Evolutionary conservation across 1,284 basidiomycete genomes (phyloP), one percentile per base, ranked within the genome.

Genomic region (Sphaerobolus stellatus): DNA sequence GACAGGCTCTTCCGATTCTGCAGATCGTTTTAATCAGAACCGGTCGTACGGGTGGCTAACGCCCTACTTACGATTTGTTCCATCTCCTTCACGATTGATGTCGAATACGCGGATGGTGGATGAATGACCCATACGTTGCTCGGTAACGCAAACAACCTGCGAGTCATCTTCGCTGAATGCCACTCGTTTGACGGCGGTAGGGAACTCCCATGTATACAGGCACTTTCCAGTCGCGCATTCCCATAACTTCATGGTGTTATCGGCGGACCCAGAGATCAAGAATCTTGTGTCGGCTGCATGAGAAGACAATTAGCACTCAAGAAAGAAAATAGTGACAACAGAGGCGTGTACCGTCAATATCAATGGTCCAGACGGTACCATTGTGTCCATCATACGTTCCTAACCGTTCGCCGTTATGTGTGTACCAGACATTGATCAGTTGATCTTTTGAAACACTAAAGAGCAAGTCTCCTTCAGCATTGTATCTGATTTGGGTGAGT

Each of bases 301-400:
- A 28, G 27, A 30, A 7, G 27, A 20, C 25, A n/a, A 40, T 29
- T 29, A 30, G 13, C 20, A 34, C 34, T 18, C 33, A 13, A 25
- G 34, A 45, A 34, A 50, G 38, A 29, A n/a, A 50, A 18, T 9
- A 16, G 34, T 20, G 16, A 38, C 8, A 43, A 20, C 33, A 2
- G 31, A 16, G 24, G 6, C 14, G 82, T 92, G 75, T 72, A 97
- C 93, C 86, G 77, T 99, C 96, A 56, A 94, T 86, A 71, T 97
- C 95, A 62, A 97, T 84, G 56, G 92, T 94, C 96, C 97, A 98
- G 31, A 99, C 92, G 2, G 92, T 83, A 62, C 96, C 96, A 68
- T 98, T 98, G 74, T 98, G 88, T 43, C 94, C 97, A 54, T 94
- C 87, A 71, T 98, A 98, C 54, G 97, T 99, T 47, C 96, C 97